A percentile compares a stretch with the other conserved stretches of the same genome.
phyloP scores from a whole-genome alignment of 495 filamentous ascomycete genomes.

The Daldinia decipiens region DNA sequence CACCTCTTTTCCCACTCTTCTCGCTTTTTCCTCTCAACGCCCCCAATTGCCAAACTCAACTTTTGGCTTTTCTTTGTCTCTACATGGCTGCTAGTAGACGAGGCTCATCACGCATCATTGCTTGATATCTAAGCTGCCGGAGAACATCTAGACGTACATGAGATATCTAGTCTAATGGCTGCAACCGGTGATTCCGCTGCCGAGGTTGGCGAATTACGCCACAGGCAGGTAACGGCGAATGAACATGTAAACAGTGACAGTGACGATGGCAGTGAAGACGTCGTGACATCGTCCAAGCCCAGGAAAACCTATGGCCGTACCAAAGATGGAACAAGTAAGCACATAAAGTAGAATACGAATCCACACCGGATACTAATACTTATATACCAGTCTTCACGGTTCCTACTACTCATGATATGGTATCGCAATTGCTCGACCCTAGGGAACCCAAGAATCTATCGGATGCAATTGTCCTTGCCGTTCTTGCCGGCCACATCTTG shows the following conservation, averaged over 20 bases:
- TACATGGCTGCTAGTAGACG: slow-evolving; percentile 43
- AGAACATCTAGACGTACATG: background rate
- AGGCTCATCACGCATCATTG: slow-evolving; percentile 29
- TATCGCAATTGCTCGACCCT: slow-evolving; percentile 95
- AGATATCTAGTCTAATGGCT: slow-evolving; percentile 31
- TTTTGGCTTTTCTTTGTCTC: slow-evolving; percentile 3
- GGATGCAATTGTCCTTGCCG: slow-evolving; percentile 81
- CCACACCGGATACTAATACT: slow-evolving; percentile 13
- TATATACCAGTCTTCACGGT: slow-evolving; percentile 85
- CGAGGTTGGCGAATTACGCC: slow-evolving; percentile 38
- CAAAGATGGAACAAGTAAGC: slow-evolving; percentile 82
- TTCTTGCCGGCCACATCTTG: slow-evolving; percentile 78
- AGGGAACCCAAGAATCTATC: slow-evolving; percentile 93
- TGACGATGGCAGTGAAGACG: slow-evolving; percentile 36
- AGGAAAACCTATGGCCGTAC: slow-evolving; percentile 91
- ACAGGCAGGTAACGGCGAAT: slow-evolving; percentile 24
- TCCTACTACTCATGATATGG: slow-evolving; percentile 98
- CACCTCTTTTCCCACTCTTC: slow-evolving; percentile 14
- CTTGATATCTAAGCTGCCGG: slow-evolving; percentile 15
- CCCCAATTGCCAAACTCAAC: slow-evolving; percentile 1
- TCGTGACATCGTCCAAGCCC: slow-evolving; percentile 55
- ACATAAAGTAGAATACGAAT: slow-evolving; percentile 1
- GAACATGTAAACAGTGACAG: slow-evolving; percentile 16
- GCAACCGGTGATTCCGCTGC: slow-evolving; percentile 20
- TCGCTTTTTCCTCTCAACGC: slow-evolving; percentile 7